A percentile compares a stretch with the other conserved stretches of the same genome.
phyloP scores from a whole-genome alignment of 2,329 filamentous ascomycete species.

The Ophioceras dolichostomum region DNA sequence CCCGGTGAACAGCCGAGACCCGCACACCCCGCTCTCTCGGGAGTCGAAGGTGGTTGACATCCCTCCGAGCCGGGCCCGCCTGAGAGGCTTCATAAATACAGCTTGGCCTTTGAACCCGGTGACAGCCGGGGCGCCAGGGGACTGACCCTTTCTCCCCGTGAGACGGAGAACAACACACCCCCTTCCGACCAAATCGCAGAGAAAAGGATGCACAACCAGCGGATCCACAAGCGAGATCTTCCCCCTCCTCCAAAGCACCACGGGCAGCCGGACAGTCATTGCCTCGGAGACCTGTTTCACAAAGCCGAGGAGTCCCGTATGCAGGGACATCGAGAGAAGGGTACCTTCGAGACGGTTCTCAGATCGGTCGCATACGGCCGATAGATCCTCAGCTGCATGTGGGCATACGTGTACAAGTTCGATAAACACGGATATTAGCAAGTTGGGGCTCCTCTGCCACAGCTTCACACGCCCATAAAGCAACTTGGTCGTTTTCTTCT shows the following conservation, averaged over 20 bases:
- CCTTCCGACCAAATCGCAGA: no score
- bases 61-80: no score
- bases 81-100: no score
- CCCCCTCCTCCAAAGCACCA: neutral
- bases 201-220: neutral
- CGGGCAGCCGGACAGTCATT: neutral
- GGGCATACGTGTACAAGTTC: neutral
- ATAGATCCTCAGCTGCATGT: neutral
- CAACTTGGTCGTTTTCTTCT: conserved; percentile 6
- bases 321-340: neutral
- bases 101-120: no score
- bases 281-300: neutral
- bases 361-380: no score
- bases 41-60: no score
- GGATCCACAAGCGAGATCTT: neutral
- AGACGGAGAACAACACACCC: no score
- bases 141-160: no score
- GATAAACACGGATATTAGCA: neutral
- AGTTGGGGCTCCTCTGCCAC: conserved; percentile 2
- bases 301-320: neutral
- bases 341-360: neutral
- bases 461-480: no score
- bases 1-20: no score
- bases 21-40: no score
- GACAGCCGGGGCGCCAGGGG: no score